A percentile compares a stretch with the other conserved stretches of the same genome.
Conservation (phyloP, 2,329 filamentous ascomycete genomes). For the Apiospora pterosperma region DNA sequence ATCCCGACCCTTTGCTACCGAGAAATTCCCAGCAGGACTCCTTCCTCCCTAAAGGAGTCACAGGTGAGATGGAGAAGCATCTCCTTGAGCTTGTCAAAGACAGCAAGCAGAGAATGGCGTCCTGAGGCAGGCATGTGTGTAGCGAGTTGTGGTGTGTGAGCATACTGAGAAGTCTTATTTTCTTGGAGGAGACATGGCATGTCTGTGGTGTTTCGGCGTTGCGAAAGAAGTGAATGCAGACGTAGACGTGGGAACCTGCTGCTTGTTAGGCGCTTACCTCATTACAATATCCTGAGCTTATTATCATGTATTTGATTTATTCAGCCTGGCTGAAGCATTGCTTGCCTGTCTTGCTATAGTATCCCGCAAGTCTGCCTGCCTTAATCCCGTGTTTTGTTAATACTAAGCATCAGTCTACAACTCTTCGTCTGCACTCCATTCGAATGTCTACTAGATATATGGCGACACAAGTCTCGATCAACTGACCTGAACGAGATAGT, state of each 20-base stretch:
- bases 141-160: not conserved
- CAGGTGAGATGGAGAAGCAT: conserved; percentile 36
- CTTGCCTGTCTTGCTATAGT: not conserved
- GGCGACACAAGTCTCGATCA: too few relatives aligned
- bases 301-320: not conserved
- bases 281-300: not conserved
- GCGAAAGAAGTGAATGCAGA: not conserved
- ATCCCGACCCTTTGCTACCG: conserved; percentile 44
- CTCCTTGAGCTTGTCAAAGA: conserved; percentile 34
- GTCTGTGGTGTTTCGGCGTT: not conserved
- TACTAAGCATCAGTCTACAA: not conserved
- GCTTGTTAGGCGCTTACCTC: not conserved
- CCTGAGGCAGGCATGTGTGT: not conserved
- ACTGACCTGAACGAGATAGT: too few relatives aligned
- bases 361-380: not conserved
- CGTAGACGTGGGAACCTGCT: not conserved
- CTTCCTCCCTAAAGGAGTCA: conserved; percentile 35
- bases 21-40: conserved; percentile 28
- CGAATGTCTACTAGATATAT: too few relatives aligned
- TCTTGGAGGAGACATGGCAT: not conserved
- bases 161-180: not conserved
- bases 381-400: too few relatives aligned
- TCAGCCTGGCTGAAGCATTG: not conserved
- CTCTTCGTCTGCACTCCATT: not conserved
- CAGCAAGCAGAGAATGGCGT: conserved; percentile 11